Evolutionary conservation across 768 basidiomycete genomes (phyloP), one percentile per base, ranked within the genome.

Genomic region (Suillus bovinus): DNA sequence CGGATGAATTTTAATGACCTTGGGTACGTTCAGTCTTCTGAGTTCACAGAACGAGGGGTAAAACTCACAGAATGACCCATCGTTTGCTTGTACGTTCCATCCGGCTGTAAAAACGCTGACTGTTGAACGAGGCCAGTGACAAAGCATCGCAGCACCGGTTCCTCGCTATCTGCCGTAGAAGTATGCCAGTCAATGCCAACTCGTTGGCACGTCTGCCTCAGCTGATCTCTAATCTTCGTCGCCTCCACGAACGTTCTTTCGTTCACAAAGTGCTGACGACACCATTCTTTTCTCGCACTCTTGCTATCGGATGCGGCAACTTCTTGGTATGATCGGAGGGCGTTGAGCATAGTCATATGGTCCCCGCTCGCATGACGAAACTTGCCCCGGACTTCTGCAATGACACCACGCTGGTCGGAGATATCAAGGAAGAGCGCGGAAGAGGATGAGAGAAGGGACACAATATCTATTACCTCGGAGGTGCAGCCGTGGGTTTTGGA

Each of bases 1-100:
- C 0, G 96, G 97, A 70, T 99, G 94, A 24, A 99, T 91, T 73
- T 96, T 96, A 61, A 99, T 82, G 27, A 83, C 74, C 93, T 81
- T 66, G 24, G 52, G 64, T 1, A 16, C 72, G 63, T 50, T 20
- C 47, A 46, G 2, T 11, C 34, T 5, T 20, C 31, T n/a, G 17
- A 49, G 36, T 58, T 59, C 8, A 55, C 33, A 24, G 56, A 61
- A 42, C 33, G 44, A 33, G 60, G 60, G 47, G 44, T 27, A 39
- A 58, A 22, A 76, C 84, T 55, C 65, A 90, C 87, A 62, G 85
- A 82, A 52, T 84, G 85, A 2, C 91, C 91, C 79, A 92, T 84
- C 4, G 85, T 80, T 71, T 86, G 91, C 71, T 88, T 96, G 79
- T 98, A 99, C 36, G 85, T 83, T 55, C 93, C 93, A 75, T 97